A percentile compares a stretch with the other conserved stretches of the same genome.
Evolutionary conservation across 192 early-diverging fungal species (phyloP).

Genomic region (Lobosporangium transversale): DNA sequence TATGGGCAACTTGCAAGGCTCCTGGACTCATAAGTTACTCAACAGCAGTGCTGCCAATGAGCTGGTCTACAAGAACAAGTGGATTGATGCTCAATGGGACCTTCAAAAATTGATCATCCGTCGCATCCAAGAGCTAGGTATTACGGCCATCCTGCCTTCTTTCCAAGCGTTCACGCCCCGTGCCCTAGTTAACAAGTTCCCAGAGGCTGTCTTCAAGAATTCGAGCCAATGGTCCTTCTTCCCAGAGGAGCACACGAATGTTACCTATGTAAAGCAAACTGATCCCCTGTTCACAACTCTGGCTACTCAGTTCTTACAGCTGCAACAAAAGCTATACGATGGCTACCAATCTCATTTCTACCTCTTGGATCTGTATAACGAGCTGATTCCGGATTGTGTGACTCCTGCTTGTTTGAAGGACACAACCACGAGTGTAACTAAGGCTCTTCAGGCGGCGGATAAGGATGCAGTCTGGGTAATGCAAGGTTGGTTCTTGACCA

Average conservation of each 20-base stretch:
- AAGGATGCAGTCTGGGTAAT: constrained; percentile 41
- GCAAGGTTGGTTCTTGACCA: constrained; percentile 45
- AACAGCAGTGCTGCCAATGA: constrained; percentile 27
- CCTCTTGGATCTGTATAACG: constrained; percentile 46
- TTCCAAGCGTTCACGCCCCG: constrained; percentile 39
- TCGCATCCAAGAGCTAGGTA: constrained; percentile 17
- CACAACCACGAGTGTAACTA: constrained; percentile 18
- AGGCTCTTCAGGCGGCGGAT: constrained; percentile 23
- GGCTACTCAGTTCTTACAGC: constrained; percentile 12
- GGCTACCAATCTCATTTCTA: constrained; percentile 28
- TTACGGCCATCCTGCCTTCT: constrained; percentile 27
- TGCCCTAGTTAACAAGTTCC: constrained; percentile 8
- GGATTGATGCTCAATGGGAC: constrained; percentile 39
- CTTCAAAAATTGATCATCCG: constrained; percentile 30
- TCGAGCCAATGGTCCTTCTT: constrained; percentile 25
- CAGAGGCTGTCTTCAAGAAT: constrained; percentile 22
- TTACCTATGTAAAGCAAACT: constrained; percentile 32
- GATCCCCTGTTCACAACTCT: constrained; percentile 31
- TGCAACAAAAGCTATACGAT: constrained; percentile 31
- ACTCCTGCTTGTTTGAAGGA: constrained; percentile 28
- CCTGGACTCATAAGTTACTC: constrained; percentile 25
- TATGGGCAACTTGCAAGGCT: constrained; percentile 45
- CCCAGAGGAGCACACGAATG: constrained; percentile 21
- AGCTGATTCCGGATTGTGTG: constrained; percentile 24
- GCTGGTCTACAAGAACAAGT: constrained; percentile 35